Percentiles rank a stretch among this genome's conserved stretches.
Conservation (phyloP, 2,329 filamentous ascomycete genomes). For the Sporothrix brunneoviolacea region DNA sequence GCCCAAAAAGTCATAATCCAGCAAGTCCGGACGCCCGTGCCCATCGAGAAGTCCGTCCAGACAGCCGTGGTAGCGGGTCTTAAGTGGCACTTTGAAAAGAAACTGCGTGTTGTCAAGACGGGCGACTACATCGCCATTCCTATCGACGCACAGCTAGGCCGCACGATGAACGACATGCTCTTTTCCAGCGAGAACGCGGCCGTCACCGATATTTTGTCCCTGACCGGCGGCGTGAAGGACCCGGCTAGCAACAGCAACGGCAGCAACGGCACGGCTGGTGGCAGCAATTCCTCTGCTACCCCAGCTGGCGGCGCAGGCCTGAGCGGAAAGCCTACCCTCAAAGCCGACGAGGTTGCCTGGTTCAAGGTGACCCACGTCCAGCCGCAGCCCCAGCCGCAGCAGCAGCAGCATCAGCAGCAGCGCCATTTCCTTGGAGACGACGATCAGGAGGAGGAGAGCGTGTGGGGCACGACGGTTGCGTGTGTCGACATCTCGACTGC, state of each 20-base stretch:
- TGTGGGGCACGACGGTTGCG: slow-evolving; percentile 74
- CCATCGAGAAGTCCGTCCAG: slow-evolving; percentile 78
- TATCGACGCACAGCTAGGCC: slow-evolving; percentile 78
- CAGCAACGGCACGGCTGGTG: slow-evolving; percentile 22
- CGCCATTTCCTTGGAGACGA: slow-evolving; percentile 40
- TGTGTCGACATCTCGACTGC: slow-evolving; percentile 82
- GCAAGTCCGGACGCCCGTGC: slow-evolving; percentile 82
- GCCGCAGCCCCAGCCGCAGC: slow-evolving; percentile 34
- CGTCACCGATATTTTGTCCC: slow-evolving; percentile 63
- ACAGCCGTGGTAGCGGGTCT: slow-evolving; percentile 79
- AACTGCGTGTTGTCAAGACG: slow-evolving; percentile 72
- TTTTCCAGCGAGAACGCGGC: slow-evolving; percentile 51
- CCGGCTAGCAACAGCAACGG: neutral
- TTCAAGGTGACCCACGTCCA: slow-evolving; percentile 79
- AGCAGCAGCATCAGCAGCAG: slow-evolving; percentile 17
- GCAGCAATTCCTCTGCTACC: slow-evolving; percentile 15
- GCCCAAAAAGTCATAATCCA: slow-evolving; percentile 75
- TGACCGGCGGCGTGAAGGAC: slow-evolving; percentile 35
- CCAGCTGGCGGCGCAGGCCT: neutral
- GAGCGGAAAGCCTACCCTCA: slow-evolving; percentile 18
- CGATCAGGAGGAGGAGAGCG: slow-evolving; percentile 57
- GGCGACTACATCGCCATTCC: slow-evolving; percentile 86
- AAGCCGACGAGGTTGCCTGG: slow-evolving; percentile 69
- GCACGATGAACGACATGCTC: slow-evolving; percentile 69
- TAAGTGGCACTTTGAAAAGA: slow-evolving; percentile 81